Conservation (phyloP, 768 basidiomycete genomes). For the Tulasnella sp. region DNA sequence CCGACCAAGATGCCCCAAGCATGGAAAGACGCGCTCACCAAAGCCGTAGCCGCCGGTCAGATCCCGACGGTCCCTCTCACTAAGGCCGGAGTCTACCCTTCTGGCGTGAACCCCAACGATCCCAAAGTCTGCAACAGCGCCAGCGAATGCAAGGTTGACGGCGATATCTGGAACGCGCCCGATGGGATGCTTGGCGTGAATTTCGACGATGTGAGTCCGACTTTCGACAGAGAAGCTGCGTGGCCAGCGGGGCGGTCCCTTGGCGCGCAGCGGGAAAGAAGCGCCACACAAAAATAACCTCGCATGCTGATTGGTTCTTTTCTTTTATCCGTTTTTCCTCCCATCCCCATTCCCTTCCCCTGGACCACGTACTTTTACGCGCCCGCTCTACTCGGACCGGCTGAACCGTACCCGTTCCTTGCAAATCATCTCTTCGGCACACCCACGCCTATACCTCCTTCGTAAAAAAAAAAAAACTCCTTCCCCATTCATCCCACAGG, state of each 20-base stretch:
- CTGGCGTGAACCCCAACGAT: background rate
- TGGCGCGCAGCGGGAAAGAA: background rate
- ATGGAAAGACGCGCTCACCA: conserved; percentile 6
- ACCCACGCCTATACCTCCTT: background rate
- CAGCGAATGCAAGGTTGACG: background rate
- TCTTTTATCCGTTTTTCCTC: background rate
- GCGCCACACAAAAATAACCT: background rate
- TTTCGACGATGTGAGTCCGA: conserved; percentile 14
- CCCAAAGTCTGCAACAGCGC: conserved; percentile 3
- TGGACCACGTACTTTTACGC: background rate
- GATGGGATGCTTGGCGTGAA: conserved; percentile 10
- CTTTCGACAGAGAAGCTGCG: too few relatives aligned
- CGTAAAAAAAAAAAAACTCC: background rate
- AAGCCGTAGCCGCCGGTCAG: background rate
- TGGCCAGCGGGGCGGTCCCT: too few relatives aligned
- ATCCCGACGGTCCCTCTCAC: conserved; percentile 7
- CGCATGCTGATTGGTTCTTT: background rate
- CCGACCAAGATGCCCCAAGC: conserved; percentile 10
- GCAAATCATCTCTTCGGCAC: background rate
- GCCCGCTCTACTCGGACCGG: background rate
- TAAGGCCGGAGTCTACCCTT: background rate
- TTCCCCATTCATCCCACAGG: conserved; percentile 28
- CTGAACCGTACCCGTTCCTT: background rate
- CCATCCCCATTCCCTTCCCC: background rate
- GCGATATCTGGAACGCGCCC: conserved; percentile 11